These are phyloP conservation scores for Aspergillus intermedius DNA, from an alignment of 2,329 filamentous ascomycete species.

Conservation along the genomic window DNA sequence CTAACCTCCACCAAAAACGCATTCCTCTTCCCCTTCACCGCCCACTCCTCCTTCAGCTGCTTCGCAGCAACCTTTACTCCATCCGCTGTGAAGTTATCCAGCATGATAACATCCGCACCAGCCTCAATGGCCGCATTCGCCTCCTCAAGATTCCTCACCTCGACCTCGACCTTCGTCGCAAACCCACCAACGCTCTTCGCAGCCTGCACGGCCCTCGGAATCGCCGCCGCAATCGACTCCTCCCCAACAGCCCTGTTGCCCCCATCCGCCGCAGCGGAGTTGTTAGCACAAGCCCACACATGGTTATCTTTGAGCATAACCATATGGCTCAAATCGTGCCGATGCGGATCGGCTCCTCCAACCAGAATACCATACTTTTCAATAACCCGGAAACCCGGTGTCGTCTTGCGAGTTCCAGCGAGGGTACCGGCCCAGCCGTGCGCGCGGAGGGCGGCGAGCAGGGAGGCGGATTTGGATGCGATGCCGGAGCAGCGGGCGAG, in stretches of 20 bases:
- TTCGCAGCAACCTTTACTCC: conserved; percentile 68
- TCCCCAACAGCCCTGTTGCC: conserved; percentile 14
- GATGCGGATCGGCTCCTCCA: conserved; percentile 83
- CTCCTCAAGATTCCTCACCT: conserved; percentile 81
- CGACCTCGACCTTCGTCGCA: conserved; percentile 89
- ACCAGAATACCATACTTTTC: conserved; percentile 98
- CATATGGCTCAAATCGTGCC: conserved; percentile 89
- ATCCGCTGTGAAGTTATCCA: conserved; percentile 86
- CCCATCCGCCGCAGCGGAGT: conserved; percentile 19
- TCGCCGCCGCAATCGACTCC: conserved; percentile 51
- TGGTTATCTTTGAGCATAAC: conserved; percentile 99
- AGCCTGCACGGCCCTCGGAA: conserved; percentile 75
- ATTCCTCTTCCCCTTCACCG: conserved; percentile 48
- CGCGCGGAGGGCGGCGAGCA: conserved; percentile 48
- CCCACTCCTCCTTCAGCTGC: conserved; percentile 74
- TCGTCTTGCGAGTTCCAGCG: conserved; percentile 96
- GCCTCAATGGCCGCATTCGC: conserved; percentile 86
- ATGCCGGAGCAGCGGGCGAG: conserved; percentile 87
- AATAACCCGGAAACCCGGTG: conserved; percentile 86
- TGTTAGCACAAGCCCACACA: conserved; percentile 72
- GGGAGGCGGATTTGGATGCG: conserved; percentile 55
- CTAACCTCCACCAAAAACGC: conserved; percentile 83
- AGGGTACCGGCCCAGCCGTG: conserved; percentile 74
- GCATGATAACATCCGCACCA: conserved; percentile 92
- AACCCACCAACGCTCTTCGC: conserved; percentile 83